These are phyloP conservation scores for Suhomyces kunorum DNA, from an alignment of 1,139 yeast genomes.

Conservation along the genomic window DNA sequence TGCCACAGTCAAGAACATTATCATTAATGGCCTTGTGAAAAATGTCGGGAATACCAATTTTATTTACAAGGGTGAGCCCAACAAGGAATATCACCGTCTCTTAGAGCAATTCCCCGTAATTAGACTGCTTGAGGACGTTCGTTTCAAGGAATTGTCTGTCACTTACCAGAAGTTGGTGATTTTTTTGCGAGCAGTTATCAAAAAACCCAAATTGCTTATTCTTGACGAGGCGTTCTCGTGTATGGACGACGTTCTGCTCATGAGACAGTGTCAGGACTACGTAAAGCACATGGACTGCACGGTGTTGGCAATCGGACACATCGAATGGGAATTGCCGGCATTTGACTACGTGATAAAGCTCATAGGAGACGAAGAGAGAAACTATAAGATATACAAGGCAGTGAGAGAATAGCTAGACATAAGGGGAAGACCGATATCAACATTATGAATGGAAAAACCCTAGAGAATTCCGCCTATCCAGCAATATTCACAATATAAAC, in stretches of 20 bases:
- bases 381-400: constrained; percentile 20
- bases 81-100: constrained; percentile 19
- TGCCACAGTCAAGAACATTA: constrained; percentile 55
- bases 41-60: constrained; percentile 61
- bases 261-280: constrained; percentile 66
- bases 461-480: too few relatives aligned
- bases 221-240: constrained; percentile 94
- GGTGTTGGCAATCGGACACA: constrained; percentile 77
- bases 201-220: constrained; percentile 73
- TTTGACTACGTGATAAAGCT: constrained; percentile 40
- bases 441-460: background rate
- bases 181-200: constrained; percentile 73
- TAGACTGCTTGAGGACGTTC: constrained; percentile 30
- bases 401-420: background rate
- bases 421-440: background rate
- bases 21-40: constrained; percentile 68
- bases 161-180: constrained; percentile 80
- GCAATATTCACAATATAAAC: background rate
- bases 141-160: constrained; percentile 57
- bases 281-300: constrained; percentile 65
- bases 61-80: constrained; percentile 21
- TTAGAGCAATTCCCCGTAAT: constrained; percentile 32
- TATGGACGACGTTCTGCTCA: constrained; percentile 65
- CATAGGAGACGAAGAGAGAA: constrained; percentile 34
- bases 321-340: constrained; percentile 48